Percentiles rank a stretch among this genome's conserved stretches.
Conservation (phyloP, 768 basidiomycete species). For the Sporobolomyces pararoseus region DNA sequence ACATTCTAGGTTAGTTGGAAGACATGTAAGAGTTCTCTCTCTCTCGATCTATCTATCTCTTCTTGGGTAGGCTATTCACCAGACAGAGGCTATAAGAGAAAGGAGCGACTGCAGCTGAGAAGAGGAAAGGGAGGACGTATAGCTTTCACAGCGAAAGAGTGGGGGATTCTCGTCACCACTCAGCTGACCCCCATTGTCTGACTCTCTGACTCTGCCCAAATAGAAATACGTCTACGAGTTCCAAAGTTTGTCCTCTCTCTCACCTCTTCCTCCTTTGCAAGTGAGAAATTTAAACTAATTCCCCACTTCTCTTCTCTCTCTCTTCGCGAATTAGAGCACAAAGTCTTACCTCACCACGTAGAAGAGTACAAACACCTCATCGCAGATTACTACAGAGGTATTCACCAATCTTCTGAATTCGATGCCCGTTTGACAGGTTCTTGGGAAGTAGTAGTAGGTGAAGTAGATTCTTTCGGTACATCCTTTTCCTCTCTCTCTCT, state of each 20-base stretch:
- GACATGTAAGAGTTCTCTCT: constrained; percentile 54
- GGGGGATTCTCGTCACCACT: too few species aligned
- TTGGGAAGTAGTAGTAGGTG: constrained; percentile 87
- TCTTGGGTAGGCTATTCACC: too few species aligned
- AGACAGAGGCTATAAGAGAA: too few species aligned
- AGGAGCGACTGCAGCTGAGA: too few species aligned
- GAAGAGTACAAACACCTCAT: constrained; percentile 85
- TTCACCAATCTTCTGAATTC: constrained; percentile 68
- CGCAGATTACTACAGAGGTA: constrained; percentile 74
- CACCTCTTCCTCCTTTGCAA: background rate
- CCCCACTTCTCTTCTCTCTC: constrained; percentile 17
- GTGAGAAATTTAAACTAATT: background rate
- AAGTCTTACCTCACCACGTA: constrained; percentile 72
- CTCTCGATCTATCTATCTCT: too few species aligned
- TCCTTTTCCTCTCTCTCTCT: background rate
- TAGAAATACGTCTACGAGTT: constrained; percentile 92
- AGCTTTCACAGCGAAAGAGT: too few species aligned
- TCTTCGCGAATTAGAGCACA: constrained; percentile 60
- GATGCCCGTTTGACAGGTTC: constrained; percentile 85
- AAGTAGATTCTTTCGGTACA: constrained; percentile 77
- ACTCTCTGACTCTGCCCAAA: background rate
- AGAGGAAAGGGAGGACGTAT: too few species aligned
- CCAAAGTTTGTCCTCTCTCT: constrained; percentile 60
- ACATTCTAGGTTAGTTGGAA: constrained; percentile 80
- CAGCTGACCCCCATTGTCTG: too few species aligned